These are phyloP conservation scores for Pseudogymnoascus sp. DNA, from an alignment of 2,329 filamentous ascomycete genomes.

Conservation along the genomic window DNA sequence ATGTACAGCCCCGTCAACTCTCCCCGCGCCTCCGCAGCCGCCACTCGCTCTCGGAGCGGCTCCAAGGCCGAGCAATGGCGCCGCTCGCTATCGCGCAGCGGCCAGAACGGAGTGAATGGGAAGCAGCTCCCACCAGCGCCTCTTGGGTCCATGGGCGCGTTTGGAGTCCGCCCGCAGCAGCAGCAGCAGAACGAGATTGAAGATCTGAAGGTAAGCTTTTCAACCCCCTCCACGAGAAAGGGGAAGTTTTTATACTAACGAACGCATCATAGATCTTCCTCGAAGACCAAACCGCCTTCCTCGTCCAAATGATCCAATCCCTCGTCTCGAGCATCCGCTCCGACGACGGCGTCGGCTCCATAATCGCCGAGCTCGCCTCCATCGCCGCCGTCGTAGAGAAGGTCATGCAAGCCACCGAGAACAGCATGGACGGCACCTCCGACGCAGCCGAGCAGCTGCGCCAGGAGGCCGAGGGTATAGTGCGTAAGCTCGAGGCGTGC, in stretches of 20 bases:
- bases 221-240: background rate
- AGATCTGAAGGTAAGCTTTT: slow-evolving; percentile 48
- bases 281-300: slow-evolving; percentile 70
- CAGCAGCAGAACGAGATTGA: slow-evolving; percentile 41
- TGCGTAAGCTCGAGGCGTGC: slow-evolving; percentile 52
- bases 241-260: slow-evolving; percentile 16
- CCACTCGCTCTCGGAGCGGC: slow-evolving; percentile 27
- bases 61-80: slow-evolving; percentile 22
- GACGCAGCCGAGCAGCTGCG: slow-evolving; percentile 45
- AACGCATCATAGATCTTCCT: slow-evolving; percentile 54
- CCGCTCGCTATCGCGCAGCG: slow-evolving; percentile 20
- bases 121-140: slow-evolving; percentile 23
- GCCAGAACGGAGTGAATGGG: slow-evolving; percentile 17
- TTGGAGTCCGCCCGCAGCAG: slow-evolving; percentile 31
- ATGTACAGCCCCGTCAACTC: slow-evolving; percentile 67
- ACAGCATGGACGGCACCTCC: slow-evolving; percentile 36
- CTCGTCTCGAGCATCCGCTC: slow-evolving; percentile 65
- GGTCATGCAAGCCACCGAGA: slow-evolving; percentile 58
- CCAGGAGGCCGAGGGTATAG: slow-evolving; percentile 41
- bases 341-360: slow-evolving; percentile 53
- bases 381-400: slow-evolving; percentile 65
- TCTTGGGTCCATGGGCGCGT: slow-evolving; percentile 28
- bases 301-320: slow-evolving; percentile 75
- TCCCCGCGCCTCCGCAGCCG: slow-evolving; percentile 47
- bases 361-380: slow-evolving; percentile 60